Percentiles rank a stretch among this genome's conserved stretches.
These are phyloP conservation scores for Globisporangium spiculum DNA, from an alignment of 352 stramenopile species.

Conservation along the genomic window DNA sequence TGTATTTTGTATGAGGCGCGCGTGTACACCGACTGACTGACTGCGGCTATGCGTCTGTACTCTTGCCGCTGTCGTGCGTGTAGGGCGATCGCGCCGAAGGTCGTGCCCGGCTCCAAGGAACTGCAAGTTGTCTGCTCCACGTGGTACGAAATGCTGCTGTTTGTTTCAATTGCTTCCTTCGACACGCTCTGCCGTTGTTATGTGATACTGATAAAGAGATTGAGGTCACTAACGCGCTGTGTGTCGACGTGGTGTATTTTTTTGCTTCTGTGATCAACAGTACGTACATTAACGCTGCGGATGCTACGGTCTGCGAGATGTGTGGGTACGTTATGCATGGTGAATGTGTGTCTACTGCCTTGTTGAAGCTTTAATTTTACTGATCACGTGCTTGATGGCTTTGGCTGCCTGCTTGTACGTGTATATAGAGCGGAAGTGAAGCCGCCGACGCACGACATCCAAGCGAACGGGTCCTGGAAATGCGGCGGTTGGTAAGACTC, in stretches of 20 bases:
- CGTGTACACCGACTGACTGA: too few species aligned
- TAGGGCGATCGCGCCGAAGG: slow-evolving; percentile 47
- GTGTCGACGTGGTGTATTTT: not conserved
- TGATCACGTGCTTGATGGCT: not conserved
- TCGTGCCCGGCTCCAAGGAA: slow-evolving; percentile 51
- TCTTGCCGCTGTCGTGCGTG: not conserved
- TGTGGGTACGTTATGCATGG: slow-evolving; percentile 46
- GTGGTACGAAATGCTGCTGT: slow-evolving; percentile 32
- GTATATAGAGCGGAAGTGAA: slow-evolving; percentile 45
- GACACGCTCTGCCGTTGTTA: not conserved
- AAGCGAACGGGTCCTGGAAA: slow-evolving; percentile 66
- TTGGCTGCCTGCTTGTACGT: not conserved
- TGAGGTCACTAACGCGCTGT: not conserved
- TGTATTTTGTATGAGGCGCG: too few species aligned
- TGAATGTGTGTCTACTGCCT: not conserved
- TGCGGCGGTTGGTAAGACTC: slow-evolving; percentile 64
- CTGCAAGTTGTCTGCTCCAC: slow-evolving; percentile 50
- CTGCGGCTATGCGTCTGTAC: too few species aligned
- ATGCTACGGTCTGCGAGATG: slow-evolving; percentile 60
- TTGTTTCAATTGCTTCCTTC: not conserved
- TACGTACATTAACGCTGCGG: slow-evolving; percentile 65
- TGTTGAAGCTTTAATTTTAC: not conserved
- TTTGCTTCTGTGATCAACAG: slow-evolving; percentile 21
- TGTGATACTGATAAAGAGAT: not conserved
- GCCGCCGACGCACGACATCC: slow-evolving; percentile 65